A percentile compares a stretch with the other conserved stretches of the same genome.
Evolutionary conservation across 495 filamentous ascomycete species (phyloP).

Genomic region (Antarctomyces pellizariae): DNA sequence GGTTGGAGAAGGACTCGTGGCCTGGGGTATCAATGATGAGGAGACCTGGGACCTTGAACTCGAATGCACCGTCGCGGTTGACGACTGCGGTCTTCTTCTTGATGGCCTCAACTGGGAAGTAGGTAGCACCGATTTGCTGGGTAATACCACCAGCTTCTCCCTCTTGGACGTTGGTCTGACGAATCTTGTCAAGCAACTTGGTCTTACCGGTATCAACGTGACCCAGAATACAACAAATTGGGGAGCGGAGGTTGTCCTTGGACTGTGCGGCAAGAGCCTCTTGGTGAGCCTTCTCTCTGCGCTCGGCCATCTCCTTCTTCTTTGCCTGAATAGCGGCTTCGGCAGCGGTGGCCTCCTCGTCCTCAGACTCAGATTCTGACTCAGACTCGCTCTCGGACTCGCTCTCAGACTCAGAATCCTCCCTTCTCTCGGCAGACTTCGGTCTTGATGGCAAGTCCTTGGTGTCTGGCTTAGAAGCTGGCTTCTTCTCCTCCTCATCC

Average conservation of each 20-base stretch:
- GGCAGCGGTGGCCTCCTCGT: slow-evolving; percentile 45
- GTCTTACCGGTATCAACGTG: slow-evolving; percentile 99
- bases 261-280: slow-evolving; percentile 81
- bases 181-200: slow-evolving; percentile 94
- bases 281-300: slow-evolving; percentile 70
- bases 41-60: slow-evolving; percentile 95
- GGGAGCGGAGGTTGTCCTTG: slow-evolving; percentile 82
- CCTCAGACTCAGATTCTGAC: slow-evolving; percentile 34
- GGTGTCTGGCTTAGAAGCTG: slow-evolving; percentile 8
- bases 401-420: slow-evolving; percentile 23
- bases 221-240: slow-evolving; percentile 98
- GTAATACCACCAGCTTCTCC: slow-evolving; percentile 99
- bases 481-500: slow-evolving; percentile 37
- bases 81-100: slow-evolving; percentile 78
- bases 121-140: slow-evolving; percentile 98
- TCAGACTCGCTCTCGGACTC: slow-evolving; percentile 29
- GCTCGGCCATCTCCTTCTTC: slow-evolving; percentile 79
- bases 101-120: slow-evolving; percentile 93
- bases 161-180: slow-evolving; percentile 97
- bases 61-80: slow-evolving; percentile 72
- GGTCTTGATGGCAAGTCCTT: slow-evolving; percentile 17
- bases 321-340: slow-evolving; percentile 42
- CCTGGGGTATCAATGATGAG: slow-evolving; percentile 96
- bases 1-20: slow-evolving; percentile 99
- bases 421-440: slow-evolving; percentile 10